Percentiles rank a stretch among this genome's conserved stretches.
These are phyloP conservation scores for Microdochium nivale DNA, from an alignment of 2,329 filamentous ascomycete species.

Conservation along the genomic window DNA sequence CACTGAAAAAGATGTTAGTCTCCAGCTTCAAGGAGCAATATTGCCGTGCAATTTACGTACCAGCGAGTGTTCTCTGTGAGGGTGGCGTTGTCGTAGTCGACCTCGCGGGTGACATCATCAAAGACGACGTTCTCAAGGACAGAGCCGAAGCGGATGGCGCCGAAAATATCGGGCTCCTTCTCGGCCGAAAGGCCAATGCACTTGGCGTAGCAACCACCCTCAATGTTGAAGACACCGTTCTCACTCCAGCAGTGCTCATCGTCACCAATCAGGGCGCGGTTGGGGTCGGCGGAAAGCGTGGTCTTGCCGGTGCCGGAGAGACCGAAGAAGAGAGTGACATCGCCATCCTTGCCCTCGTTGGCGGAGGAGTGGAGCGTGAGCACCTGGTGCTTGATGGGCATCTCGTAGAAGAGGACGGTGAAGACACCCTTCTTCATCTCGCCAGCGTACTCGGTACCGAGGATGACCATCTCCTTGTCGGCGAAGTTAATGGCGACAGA, in stretches of 20 bases:
- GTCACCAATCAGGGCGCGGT: slow-evolving; percentile 92
- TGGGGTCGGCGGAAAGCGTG: slow-evolving; percentile 91
- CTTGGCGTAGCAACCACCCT: slow-evolving; percentile 99
- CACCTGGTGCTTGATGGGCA: slow-evolving; percentile 99
- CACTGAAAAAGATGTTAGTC: slow-evolving; percentile 30
- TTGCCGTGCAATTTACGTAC: slow-evolving; percentile 14
- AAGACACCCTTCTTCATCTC: slow-evolving; percentile 99
- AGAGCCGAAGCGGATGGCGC: slow-evolving; percentile 92
- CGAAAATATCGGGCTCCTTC: slow-evolving; percentile 98
- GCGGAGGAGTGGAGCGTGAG: slow-evolving; percentile 96
- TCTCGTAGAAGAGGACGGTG: slow-evolving; percentile 99
- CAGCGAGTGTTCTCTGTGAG: slow-evolving; percentile 98
- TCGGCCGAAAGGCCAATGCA: slow-evolving; percentile 93
- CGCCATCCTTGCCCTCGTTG: slow-evolving; percentile 89
- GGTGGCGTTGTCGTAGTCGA: slow-evolving; percentile 92
- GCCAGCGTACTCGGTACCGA: slow-evolving; percentile 96
- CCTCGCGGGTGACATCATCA: slow-evolving; percentile 76
- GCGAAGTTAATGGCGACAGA: slow-evolving; percentile 98
- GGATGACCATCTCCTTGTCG: slow-evolving; percentile 99
- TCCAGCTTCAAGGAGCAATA: neutral
- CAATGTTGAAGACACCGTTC: slow-evolving; percentile 96
- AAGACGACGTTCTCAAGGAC: slow-evolving; percentile 99
- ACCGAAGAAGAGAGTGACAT: slow-evolving; percentile 99
- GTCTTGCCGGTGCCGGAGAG: slow-evolving; percentile 98
- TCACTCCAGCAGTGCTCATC: slow-evolving; percentile 99